Conservation (phyloP, 192 early-diverging fungal genomes). For the Coemansia sp. region DNA sequence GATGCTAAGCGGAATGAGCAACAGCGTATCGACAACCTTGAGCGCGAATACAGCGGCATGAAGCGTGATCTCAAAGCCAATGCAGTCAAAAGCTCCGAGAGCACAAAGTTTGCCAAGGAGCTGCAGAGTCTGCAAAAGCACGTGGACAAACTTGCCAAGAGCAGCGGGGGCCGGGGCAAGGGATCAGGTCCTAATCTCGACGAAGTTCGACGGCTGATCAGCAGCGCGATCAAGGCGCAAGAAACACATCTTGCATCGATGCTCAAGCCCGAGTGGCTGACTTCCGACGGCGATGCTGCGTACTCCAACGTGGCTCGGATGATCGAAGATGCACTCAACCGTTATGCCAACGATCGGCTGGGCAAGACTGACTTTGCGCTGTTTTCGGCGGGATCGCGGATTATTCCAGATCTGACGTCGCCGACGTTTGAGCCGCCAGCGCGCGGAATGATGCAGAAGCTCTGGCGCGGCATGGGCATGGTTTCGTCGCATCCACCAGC, state of each 20-base stretch:
- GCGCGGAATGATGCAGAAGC: slow-evolving; percentile 19
- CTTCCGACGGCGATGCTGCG: slow-evolving; percentile 43
- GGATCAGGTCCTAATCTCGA: slow-evolving; percentile 20
- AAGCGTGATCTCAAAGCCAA: slow-evolving; percentile 40
- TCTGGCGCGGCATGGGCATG: slow-evolving; percentile 33
- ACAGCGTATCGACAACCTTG: slow-evolving; percentile 44
- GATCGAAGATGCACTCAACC: slow-evolving; percentile 62
- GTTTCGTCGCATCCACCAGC: slow-evolving; percentile 44
- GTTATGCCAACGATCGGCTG: slow-evolving; percentile 59
- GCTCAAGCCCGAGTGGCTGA: slow-evolving; percentile 42
- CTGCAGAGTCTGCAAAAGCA: slow-evolving; percentile 27
- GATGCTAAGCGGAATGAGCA: slow-evolving; percentile 36
- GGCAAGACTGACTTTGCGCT: slow-evolving; percentile 71
- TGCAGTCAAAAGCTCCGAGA: slow-evolving; percentile 12
- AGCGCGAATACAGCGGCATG: slow-evolving; percentile 39
- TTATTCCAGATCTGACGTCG: slow-evolving; percentile 64
- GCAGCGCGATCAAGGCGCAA: slow-evolving; percentile 39
- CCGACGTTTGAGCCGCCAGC: slow-evolving; percentile 53
- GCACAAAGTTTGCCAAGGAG: slow-evolving; percentile 26
- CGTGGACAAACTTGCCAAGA: slow-evolving; percentile 42
- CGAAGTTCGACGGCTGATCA: slow-evolving; percentile 40
- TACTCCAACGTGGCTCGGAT: slow-evolving; percentile 48
- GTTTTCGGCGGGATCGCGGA: slow-evolving; percentile 61
- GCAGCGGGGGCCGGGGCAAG: slow-evolving; percentile 12
- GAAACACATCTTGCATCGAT: slow-evolving; percentile 34